Evolutionary conservation across 352 stramenopile species (phyloP).

Genomic region (Phytophthora multivora): DNA sequence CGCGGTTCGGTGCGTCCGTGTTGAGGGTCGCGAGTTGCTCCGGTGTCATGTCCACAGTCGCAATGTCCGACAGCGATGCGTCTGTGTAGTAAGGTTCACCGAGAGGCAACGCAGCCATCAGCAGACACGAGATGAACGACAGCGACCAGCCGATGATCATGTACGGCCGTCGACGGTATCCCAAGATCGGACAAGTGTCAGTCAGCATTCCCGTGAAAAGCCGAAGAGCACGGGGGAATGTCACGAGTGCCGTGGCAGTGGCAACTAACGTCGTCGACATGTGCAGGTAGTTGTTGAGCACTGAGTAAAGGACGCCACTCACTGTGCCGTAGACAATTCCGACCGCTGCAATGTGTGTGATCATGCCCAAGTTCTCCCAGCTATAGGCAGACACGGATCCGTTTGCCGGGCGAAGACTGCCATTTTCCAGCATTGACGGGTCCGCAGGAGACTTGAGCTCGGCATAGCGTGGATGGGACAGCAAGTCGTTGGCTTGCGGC

Average conservation of each 20-base stretch:
- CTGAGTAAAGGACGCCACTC: slow-evolving; percentile 47
- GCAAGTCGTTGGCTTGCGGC: slow-evolving; percentile 6
- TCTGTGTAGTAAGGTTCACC: slow-evolving; percentile 52
- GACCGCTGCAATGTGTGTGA: slow-evolving; percentile 46
- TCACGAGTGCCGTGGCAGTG: slow-evolving; percentile 48
- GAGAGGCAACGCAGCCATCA: slow-evolving; percentile 50
- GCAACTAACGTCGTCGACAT: slow-evolving; percentile 50
- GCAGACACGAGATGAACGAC: slow-evolving; percentile 38
- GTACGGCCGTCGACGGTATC: slow-evolving; percentile 82
- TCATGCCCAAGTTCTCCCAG: slow-evolving; percentile 45
- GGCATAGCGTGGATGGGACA: slow-evolving; percentile 24
- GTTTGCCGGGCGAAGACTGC: slow-evolving; percentile 20
- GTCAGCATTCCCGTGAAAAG: slow-evolving; percentile 69
- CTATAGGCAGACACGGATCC: slow-evolving; percentile 29
- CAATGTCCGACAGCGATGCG: slow-evolving; percentile 25
- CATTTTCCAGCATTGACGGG: slow-evolving; percentile 10
- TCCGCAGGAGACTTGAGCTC: slow-evolving; percentile 28
- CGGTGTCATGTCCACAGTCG: slow-evolving; percentile 32
- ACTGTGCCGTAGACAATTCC: slow-evolving; percentile 49
- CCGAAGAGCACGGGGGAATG: slow-evolving; percentile 49
- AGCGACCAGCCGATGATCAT: slow-evolving; percentile 72
- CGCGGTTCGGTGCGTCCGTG: slow-evolving; percentile 39
- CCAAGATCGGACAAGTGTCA: slow-evolving; percentile 76
- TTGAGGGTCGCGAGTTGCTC: slow-evolving; percentile 45
- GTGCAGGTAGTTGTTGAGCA: slow-evolving; percentile 66